Base-by-base conservation (phyloP, 2,329 filamentous ascomycete genomes). In the Teratosphaeria zuluensis region DNA sequence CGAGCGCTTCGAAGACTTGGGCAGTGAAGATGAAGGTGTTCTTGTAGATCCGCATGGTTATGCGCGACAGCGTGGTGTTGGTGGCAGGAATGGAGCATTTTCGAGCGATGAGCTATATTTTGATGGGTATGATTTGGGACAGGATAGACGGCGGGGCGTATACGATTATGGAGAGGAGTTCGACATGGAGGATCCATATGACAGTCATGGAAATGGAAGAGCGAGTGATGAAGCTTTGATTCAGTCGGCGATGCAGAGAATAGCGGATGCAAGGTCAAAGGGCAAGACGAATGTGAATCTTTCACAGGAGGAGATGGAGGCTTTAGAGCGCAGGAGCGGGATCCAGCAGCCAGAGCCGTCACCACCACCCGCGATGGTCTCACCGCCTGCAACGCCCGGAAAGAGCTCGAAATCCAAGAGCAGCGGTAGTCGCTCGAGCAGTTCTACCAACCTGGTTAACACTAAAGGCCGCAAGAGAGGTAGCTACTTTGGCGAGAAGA, bases 211-310 rank as follows among this genome's bases (percentile, higher is more conserved):
- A 64, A 68, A 77, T 76, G 57, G 72, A 81, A 77, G 78, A 66
- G 84, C 89, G 59, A 82, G 82, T 65, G 90, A 95, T 70, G 87
- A 92, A 65, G 80, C 82, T 63, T 74, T 95, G 66, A 84, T 94
- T 63, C 86, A 91, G 64, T 84, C 84, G 63, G 92, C 92, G 48
- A 76, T 95, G 73, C 84, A 86, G 66, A 87, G 90, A 64, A 95
- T 96, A 69, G 84, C 86, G 63, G 83, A 85, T 64, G 90, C 92
- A 16, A 85, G 89, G 70, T 83, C 84, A 62, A 84, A 84, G 68
- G 91, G 91, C 63, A 87, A 86, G 72, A 79, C 81, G 52, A 89
- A 95, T 59, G 89, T 96, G 58, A 88, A 86, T 70, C 81, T 97
- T 63, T 90, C 82, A 65, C 83, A 86, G 68, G 84, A 88, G 57